Evolutionary conservation across 257 asterid species (phyloP).

Genomic region (Scutellaria minor): DNA sequence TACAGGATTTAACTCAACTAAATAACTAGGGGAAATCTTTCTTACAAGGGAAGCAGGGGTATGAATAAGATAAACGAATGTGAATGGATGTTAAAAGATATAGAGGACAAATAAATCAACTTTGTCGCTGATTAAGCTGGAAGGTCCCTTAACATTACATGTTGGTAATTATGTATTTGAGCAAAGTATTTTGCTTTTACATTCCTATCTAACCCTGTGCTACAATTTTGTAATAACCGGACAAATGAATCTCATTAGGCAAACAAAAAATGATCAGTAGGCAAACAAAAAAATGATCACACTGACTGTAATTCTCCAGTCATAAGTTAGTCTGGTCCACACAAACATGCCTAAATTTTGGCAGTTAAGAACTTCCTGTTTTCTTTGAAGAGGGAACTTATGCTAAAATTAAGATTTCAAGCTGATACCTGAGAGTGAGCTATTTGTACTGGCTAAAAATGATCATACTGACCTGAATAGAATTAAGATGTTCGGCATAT

Average conservation of each 20-base stretch:
- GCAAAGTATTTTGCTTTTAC: background rate
- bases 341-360: conserved; percentile 19
- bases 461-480: conserved; percentile 74
- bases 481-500: conserved; percentile 73
- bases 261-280: background rate
- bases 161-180: conserved; percentile 15
- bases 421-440: background rate
- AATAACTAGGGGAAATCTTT: conserved; percentile 14
- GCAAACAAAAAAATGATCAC: background rate
- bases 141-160: background rate
- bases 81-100: background rate
- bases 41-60: background rate
- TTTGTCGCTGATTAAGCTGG: background rate
- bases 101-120: background rate
- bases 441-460: conserved; percentile 13
- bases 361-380: conserved; percentile 7
- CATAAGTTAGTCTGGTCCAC: background rate
- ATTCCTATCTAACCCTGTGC: conserved; percentile 11
- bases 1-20: background rate
- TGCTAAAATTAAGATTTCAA: conserved; percentile 2
- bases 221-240: background rate
- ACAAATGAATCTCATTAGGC: conserved; percentile 2
- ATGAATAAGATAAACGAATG: background rate
- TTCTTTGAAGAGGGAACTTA: conserved; percentile 1
- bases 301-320: background rate